phyloP scores from a whole-genome alignment of 2,329 filamentous ascomycete species.

The Byssochlamys sp. region DNA sequence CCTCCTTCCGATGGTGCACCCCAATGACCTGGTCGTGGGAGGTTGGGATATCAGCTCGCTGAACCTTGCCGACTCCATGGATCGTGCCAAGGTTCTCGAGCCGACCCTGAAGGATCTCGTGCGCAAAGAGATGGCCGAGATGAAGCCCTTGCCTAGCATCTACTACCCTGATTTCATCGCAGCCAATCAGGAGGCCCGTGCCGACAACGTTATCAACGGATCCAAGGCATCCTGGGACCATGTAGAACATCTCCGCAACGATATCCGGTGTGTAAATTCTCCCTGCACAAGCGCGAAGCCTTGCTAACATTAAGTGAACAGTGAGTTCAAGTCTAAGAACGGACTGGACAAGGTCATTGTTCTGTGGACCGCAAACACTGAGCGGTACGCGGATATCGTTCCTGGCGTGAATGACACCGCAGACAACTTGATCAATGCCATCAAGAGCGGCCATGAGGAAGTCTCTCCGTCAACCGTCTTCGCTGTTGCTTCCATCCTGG shows the following conservation, averaged over 20 bases:
- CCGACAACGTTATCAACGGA: conserved; percentile 79
- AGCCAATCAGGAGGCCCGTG: conserved; percentile 92
- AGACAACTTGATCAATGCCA: conserved; percentile 80
- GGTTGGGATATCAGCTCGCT: conserved; percentile 95
- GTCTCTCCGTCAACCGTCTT: conserved; percentile 94
- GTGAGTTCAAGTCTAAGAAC: conserved; percentile 81
- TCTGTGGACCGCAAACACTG: conserved; percentile 97
- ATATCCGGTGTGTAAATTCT: conserved; percentile 59
- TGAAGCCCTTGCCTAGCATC: conserved; percentile 84
- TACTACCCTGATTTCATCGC: conserved; percentile 99
- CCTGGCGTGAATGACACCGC: conserved; percentile 91
- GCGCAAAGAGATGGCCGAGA: conserved; percentile 80
- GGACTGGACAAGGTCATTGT: conserved; percentile 89
- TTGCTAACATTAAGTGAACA: conserved; percentile 19
- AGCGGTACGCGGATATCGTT: conserved; percentile 84
- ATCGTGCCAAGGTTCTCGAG: conserved; percentile 88
- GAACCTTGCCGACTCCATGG: conserved; percentile 86
- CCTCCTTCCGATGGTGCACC: conserved; percentile 91
- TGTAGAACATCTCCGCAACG: conserved; percentile 82
- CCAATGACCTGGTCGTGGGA: conserved; percentile 86
- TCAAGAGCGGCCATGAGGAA: conserved; percentile 77
- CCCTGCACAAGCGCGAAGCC: conserved; percentile 1
- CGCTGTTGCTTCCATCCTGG: conserved; percentile 85
- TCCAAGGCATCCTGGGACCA: conserved; percentile 76
- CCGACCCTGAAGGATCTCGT: conserved; percentile 84